Evolutionary conservation across 129 eudicot genomes (phyloP).

Genomic region (Centella asiatica): DNA sequence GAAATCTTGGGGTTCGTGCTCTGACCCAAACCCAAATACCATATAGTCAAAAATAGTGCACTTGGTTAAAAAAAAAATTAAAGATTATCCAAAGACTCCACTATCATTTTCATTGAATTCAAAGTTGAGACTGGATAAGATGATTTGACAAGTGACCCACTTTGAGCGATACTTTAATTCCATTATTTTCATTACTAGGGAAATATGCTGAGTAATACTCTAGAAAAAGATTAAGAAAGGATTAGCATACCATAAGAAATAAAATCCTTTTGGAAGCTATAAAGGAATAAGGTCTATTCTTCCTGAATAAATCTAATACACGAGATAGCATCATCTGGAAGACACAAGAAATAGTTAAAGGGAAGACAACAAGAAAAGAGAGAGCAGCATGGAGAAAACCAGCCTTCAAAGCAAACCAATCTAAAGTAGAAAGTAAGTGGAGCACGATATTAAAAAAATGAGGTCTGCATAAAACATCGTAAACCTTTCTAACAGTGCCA

Average conservation of each 20-base stretch:
- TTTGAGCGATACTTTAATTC: not conserved
- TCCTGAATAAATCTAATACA: constrained; percentile 15
- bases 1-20: not conserved
- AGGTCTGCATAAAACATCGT: not conserved
- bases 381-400: constrained; percentile 44
- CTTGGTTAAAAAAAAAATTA: not conserved
- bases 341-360: constrained; percentile 17
- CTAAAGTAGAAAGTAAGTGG: constrained; percentile 25
- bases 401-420: constrained; percentile 24
- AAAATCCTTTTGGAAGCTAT: not conserved
- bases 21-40: not conserved
- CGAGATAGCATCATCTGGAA: constrained; percentile 43
- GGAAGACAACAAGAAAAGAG: constrained; percentile 20
- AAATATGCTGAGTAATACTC: too few species aligned
- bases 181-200: not conserved
- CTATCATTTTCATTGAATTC: not conserved
- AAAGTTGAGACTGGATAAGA: not conserved
- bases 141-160: not conserved
- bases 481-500: not conserved
- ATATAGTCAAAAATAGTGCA: not conserved
- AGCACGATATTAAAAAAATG: not conserved
- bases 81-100: not conserved
- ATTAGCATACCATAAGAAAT: too few species aligned
- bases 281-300: constrained; percentile 14
- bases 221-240: too few species aligned